Evolutionary conservation across 2,329 filamentous ascomycete genomes (phyloP).

Genomic region (Reticulascus tulasneorum): DNA sequence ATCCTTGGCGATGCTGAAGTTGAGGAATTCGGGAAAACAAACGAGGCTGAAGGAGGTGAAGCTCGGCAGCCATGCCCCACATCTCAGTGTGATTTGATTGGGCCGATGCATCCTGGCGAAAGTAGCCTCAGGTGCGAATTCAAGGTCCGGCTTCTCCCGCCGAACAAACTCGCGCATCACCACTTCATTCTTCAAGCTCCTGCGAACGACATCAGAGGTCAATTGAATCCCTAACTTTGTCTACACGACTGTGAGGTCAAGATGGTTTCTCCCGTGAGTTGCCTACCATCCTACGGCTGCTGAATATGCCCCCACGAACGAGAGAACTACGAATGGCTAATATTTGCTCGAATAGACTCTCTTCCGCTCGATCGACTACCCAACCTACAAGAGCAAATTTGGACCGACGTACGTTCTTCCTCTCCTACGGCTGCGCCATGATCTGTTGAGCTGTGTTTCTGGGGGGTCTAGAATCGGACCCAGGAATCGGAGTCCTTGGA

Average conservation of each 20-base stretch:
- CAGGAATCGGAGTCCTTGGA: too few species aligned
- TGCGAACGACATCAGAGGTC: too few species aligned
- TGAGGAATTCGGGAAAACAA: too few species aligned
- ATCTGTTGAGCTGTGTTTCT: too few species aligned
- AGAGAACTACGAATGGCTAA: too few species aligned
- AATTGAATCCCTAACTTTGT: slow-evolving; percentile 30
- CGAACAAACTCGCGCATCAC: slow-evolving; percentile 14
- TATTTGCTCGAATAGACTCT: too few species aligned
- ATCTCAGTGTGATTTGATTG: not conserved
- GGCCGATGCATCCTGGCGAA: slow-evolving; percentile 4
- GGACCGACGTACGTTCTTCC: slow-evolving; percentile 60
- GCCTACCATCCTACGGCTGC: not conserved
- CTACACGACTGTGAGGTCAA: slow-evolving; percentile 28
- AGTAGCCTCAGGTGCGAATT: slow-evolving; percentile 14
- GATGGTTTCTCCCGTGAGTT: slow-evolving; percentile 38
- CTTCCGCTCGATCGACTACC: too few species aligned
- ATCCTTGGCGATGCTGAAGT: not conserved
- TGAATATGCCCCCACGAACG: too few species aligned
- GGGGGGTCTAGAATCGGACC: too few species aligned
- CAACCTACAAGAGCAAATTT: slow-evolving; percentile 44
- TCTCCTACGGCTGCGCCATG: too few species aligned
- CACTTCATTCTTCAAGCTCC: slow-evolving; percentile 16
- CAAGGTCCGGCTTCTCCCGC: slow-evolving; percentile 16
- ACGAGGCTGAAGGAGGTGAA: slow-evolving; percentile 5
- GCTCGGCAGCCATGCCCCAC: not conserved